These are phyloP conservation scores for Leishmania aethiopica DNA, from an alignment of 208 protist genomes.

Conservation along the genomic window DNA sequence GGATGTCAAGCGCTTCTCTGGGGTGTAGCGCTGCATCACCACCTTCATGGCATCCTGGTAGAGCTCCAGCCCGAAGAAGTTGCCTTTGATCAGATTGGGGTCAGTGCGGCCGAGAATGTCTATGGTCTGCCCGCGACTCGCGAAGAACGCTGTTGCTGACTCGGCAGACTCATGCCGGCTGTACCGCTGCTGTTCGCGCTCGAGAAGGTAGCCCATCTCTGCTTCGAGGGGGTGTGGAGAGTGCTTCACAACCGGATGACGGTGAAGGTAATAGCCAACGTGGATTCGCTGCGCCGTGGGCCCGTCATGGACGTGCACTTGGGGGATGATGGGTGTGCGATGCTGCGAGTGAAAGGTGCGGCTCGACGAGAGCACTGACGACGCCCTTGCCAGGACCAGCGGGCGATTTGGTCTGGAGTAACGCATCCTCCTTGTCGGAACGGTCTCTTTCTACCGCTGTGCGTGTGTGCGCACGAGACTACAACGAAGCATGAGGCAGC, in stretches of 20 bases:
- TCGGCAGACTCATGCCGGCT: slow-evolving; percentile 70
- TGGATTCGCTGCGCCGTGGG: slow-evolving; percentile 30
- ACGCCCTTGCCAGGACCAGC: not conserved
- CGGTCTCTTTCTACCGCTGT: slow-evolving; percentile 1
- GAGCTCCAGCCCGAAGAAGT: slow-evolving; percentile 82
- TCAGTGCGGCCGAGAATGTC: slow-evolving; percentile 73
- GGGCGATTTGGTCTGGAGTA: not conserved
- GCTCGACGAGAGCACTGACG: not conserved
- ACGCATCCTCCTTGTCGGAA: slow-evolving; percentile 3
- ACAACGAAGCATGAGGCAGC: not conserved
- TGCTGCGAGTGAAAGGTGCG: slow-evolving; percentile 73
- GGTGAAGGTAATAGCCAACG: slow-evolving; percentile 78
- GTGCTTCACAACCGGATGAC: slow-evolving; percentile 78
- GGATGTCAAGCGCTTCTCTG: slow-evolving; percentile 55
- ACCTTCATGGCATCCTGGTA: slow-evolving; percentile 86
- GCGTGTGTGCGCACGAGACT: not conserved
- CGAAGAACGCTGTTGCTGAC: slow-evolving; percentile 75
- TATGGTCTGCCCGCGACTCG: slow-evolving; percentile 62
- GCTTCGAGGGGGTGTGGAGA: slow-evolving; percentile 76
- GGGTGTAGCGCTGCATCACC: slow-evolving; percentile 75
- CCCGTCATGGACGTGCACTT: slow-evolving; percentile 44
- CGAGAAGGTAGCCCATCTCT: slow-evolving; percentile 73
- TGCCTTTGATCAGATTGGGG: slow-evolving; percentile 60
- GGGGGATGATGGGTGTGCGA: slow-evolving; percentile 76
- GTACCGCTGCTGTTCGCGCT: slow-evolving; percentile 86